Conservation (phyloP, 495 filamentous ascomycete genomes). For the Staphylotrichum tortipilum region DNA sequence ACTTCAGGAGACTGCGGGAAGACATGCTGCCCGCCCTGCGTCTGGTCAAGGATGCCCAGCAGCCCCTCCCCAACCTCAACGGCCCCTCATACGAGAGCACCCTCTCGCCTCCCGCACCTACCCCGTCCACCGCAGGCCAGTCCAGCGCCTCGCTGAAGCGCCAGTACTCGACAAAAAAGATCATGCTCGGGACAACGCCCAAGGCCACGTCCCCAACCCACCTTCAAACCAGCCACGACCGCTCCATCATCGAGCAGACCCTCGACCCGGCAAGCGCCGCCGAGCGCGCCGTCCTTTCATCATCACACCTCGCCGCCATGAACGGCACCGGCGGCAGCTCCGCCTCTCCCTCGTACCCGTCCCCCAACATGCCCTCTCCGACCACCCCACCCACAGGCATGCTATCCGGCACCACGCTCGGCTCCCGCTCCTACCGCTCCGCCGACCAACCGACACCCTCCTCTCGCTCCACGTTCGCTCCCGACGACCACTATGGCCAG, state of each 20-base stretch:
- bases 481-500: slow-evolving; percentile 41
- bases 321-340: slow-evolving; percentile 49
- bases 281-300: slow-evolving; percentile 57
- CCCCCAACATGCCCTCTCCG: slow-evolving; percentile 70
- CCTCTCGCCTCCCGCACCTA: slow-evolving; percentile 44
- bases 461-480: slow-evolving; percentile 37
- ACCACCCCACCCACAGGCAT: slow-evolving; percentile 58
- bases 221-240: slow-evolving; percentile 48
- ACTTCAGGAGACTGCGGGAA: slow-evolving; percentile 76
- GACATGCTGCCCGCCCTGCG: slow-evolving; percentile 85
- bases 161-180: slow-evolving; percentile 85
- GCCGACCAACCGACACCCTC: slow-evolving; percentile 40
- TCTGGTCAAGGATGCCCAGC: slow-evolving; percentile 80
- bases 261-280: slow-evolving; percentile 46
- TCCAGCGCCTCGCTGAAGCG: slow-evolving; percentile 53
- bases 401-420: slow-evolving; percentile 40
- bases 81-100: slow-evolving; percentile 37
- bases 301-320: slow-evolving; percentile 66
- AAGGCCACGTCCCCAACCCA: slow-evolving; percentile 74
- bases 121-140: slow-evolving; percentile 38
- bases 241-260: slow-evolving; percentile 47
- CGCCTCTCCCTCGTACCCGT: slow-evolving; percentile 52
- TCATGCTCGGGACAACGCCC: slow-evolving; percentile 71
- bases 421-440: slow-evolving; percentile 45
- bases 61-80: slow-evolving; percentile 62